Evolutionary conservation across 176 grass and related monocot genomes (phyloP).

Genomic region (Dendrocalamus sinicus): DNA sequence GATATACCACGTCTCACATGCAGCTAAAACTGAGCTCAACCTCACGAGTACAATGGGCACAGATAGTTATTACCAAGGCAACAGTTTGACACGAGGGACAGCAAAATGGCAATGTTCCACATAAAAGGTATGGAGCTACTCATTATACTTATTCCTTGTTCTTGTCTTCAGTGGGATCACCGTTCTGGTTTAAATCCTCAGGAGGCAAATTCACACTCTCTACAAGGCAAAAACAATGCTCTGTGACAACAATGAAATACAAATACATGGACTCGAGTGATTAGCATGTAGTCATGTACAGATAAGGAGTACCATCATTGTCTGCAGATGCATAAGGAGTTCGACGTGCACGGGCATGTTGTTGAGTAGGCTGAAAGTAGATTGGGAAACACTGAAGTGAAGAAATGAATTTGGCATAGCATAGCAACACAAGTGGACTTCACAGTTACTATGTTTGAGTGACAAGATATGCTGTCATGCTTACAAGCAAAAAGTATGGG

Average conservation of each 20-base stretch:
- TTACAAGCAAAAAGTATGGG: conserved; percentile 1
- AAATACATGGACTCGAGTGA: background rate
- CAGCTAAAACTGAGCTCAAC: conserved; percentile 40
- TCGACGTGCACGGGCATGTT: conserved; percentile 67
- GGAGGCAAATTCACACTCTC: conserved; percentile 59
- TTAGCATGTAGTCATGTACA: too few relatives aligned
- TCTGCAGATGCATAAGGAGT: conserved; percentile 75
- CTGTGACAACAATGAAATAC: background rate
- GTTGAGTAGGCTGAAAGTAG: conserved; percentile 71
- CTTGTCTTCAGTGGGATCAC: conserved; percentile 50
- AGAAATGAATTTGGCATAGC: conserved; percentile 20
- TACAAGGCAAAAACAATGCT: conserved; percentile 34
- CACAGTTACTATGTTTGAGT: background rate
- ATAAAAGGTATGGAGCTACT: background rate
- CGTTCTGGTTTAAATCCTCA: conserved; percentile 59
- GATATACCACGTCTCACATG: conserved; percentile 1
- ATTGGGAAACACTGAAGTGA: conserved; percentile 25
- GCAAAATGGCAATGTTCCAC: background rate
- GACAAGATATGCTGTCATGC: background rate
- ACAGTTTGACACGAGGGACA: conserved; percentile 11
- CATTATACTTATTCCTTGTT: conserved; percentile 47
- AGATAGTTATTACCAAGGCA: conserved; percentile 37
- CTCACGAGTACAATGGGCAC: conserved; percentile 13
- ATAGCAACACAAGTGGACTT: conserved; percentile 27
- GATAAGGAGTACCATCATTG: conserved; percentile 61